Evolutionary conservation across 2,329 filamentous ascomycete genomes (phyloP), one percentile per base, ranked within the genome.

Genomic region (Orbilia brochopaga): DNA sequence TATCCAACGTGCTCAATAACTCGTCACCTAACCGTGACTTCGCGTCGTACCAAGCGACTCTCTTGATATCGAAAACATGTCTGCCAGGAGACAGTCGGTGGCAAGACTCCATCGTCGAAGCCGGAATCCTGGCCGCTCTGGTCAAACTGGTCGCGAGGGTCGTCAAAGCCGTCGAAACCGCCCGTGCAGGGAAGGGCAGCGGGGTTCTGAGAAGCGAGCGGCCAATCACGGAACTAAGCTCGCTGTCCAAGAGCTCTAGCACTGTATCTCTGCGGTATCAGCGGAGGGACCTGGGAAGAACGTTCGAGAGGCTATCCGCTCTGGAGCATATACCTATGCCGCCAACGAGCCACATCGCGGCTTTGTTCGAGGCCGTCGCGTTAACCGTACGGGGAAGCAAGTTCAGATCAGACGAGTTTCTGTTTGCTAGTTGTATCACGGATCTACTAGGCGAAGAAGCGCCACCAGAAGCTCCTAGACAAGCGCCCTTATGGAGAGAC

Each of bases 91-190:
- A 72, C 19, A 63, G 59, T 17, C 55, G 69, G 27, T 73, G 72
- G 44, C 90, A 90, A 79, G 85, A 86, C 72, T 81, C 85, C n/a
- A 81, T 97, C 61, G 85, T 90, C 10, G 87, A 88, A 40, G 83
- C 83, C 10, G 90, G 90, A 4, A 83, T 96, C 24, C 82, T 97
- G 35, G 91, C 96, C 79, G 85, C 88, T 11, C 83, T 97, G 27
- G 89, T 91, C 24, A 84, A 86, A 3, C 88, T 88, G 75, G 80
- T 97, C 66, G 90, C 86, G 58, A 87, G 84, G 63, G 89, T 90
- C 77, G 85, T 89, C 46, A 86, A 90, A 1, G 82, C 85, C 4
- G 83, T 73, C 17, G 60, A 73, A 27, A 42, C 56, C 11, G 60
- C 60, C 11, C 60, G 67, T 13, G 15, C 27, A 1, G 56, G 67